Evolutionary conservation across 768 basidiomycete species (phyloP), one percentile per base, ranked within the genome.

Genomic region (Roridomyces roridus): DNA sequence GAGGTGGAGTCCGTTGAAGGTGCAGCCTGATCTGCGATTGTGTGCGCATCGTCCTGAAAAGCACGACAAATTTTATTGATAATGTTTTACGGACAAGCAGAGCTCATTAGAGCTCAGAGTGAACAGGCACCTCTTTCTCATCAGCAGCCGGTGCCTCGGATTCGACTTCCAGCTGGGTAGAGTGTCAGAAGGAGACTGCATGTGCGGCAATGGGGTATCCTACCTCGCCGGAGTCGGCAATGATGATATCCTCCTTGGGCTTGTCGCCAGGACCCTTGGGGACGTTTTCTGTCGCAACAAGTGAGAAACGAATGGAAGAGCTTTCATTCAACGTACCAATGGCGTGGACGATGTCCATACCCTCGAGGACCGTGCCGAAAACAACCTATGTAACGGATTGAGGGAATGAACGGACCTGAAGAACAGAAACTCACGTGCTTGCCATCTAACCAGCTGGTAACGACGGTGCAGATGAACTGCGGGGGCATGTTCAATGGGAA

Each of bases 111-210:
- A 98, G 94, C 86, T 98, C 96, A 85, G 85, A 90, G 70, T 86
- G 94, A 67, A 92, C 74, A 76, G 94, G 96, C 86, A 96, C 93
- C 92, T 96, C 80, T 59, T 92, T 88, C 70, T 87, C 91, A 51
- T 89, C 82, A 51, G 74, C 82, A 51, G 74, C 74, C 59, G 89
- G 89, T 46, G 79, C 72, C 42, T 72, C 79, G 31, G 77, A 50
- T 54, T 89, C 86, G 26, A 87, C 61, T 14, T 71, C 72, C 23
- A 91, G 74, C 87, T 88, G 14, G 59, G 51, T 21, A 23, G 26
- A 59, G 18, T 55, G 18, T 45, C 1, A 45, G 26, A 40, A 37
- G 48, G 18, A 14, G 41, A 42, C 37, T 52, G n/a, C n/a, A 21
- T 12, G 45, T 15, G 17, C 34, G 15, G 31, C 43, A 17, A 36